Percentiles rank a stretch among this genome's conserved stretches.
Conservation (phyloP, 1,284 basidiomycete genomes). For the Fomitiporia mediterranea region DNA sequence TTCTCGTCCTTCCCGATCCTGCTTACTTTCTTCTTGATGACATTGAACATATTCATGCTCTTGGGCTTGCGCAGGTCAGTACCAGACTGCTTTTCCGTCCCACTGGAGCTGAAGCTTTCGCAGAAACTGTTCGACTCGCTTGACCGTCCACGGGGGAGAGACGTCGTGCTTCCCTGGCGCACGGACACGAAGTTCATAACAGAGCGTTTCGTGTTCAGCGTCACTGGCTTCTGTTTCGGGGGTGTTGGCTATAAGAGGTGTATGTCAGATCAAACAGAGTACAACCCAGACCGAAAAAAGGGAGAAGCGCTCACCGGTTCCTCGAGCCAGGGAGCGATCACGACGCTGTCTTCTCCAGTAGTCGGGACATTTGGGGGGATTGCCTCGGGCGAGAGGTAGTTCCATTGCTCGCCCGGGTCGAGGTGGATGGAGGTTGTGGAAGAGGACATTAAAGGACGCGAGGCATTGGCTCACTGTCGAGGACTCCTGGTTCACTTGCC, state of each 20-base stretch:
- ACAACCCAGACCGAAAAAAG: background rate
- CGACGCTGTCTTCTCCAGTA: constrained; percentile 23
- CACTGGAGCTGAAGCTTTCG: constrained; percentile 30
- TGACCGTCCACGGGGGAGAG: constrained; percentile 31
- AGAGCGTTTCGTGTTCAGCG: constrained; percentile 37
- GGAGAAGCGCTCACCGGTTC: constrained; percentile 17
- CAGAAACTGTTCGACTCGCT: constrained; percentile 38
- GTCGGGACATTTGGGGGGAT: constrained; percentile 19
- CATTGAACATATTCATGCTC: constrained; percentile 28
- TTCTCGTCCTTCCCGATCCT: constrained; percentile 30
- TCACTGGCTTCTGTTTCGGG: constrained; percentile 21
- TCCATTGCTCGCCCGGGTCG: constrained; percentile 15
- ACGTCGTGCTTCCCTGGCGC: constrained; percentile 32
- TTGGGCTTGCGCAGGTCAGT: constrained; percentile 31
- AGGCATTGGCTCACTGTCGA: constrained; percentile 3
- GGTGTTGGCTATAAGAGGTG: constrained; percentile 19
- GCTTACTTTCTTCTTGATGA: constrained; percentile 31
- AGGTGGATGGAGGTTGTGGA: constrained; percentile 12
- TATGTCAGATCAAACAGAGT: background rate
- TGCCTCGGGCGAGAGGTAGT: constrained; percentile 16
- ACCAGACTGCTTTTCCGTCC: constrained; percentile 29
- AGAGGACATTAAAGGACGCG: constrained; percentile 1
- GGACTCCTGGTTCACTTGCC: too few relatives aligned
- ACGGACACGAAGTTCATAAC: constrained; percentile 33
- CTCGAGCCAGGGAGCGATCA: constrained; percentile 23